A percentile compares a stretch with the other conserved stretches of the same genome.
phyloP scores from a whole-genome alignment of 805 yeast species.

The Kuraishia floccosa region DNA sequence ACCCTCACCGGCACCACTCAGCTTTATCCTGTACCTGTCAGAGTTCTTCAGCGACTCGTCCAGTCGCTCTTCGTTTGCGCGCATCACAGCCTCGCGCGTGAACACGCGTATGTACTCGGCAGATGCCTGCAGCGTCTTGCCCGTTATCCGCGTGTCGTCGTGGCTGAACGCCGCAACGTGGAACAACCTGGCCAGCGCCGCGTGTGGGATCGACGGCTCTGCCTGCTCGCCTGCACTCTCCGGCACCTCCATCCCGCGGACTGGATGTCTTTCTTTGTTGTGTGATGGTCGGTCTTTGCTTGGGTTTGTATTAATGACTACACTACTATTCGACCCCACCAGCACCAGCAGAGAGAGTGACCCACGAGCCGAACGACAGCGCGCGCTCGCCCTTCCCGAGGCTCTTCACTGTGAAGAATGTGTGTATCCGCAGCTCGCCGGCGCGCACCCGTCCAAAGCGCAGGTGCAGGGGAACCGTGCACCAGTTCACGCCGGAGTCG shows the following conservation, averaged over 20 bases:
- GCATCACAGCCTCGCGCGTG: slow-evolving; percentile 43
- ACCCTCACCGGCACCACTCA: not conserved
- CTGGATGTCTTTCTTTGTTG: too few relatives aligned
- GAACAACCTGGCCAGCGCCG: slow-evolving; percentile 38
- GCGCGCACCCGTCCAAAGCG: slow-evolving; percentile 3
- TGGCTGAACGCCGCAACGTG: slow-evolving; percentile 38
- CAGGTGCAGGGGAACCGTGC: slow-evolving; percentile 14
- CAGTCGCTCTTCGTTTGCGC: slow-evolving; percentile 40
- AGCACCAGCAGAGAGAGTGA: too few relatives aligned
- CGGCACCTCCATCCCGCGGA: too few relatives aligned
- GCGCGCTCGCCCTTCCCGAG: too few relatives aligned
- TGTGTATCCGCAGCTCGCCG: slow-evolving; percentile 8
- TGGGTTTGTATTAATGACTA: too few relatives aligned
- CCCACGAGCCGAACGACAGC: too few relatives aligned
- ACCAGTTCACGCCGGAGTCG: slow-evolving; percentile 16
- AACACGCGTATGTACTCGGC: slow-evolving; percentile 46
- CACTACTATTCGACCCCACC: too few relatives aligned
- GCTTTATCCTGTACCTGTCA: slow-evolving; percentile 6
- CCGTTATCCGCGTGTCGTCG: slow-evolving; percentile 32
- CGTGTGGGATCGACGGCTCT: slow-evolving; percentile 3
- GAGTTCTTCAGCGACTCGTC: slow-evolving; percentile 14
- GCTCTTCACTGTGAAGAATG: too few relatives aligned
- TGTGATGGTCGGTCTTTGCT: too few relatives aligned
- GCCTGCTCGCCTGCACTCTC: too few relatives aligned
- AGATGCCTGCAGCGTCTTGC: slow-evolving; percentile 34